Base-by-base conservation (phyloP, 163 green algal genomes). In the Scenedesmus sp. region DNA sequence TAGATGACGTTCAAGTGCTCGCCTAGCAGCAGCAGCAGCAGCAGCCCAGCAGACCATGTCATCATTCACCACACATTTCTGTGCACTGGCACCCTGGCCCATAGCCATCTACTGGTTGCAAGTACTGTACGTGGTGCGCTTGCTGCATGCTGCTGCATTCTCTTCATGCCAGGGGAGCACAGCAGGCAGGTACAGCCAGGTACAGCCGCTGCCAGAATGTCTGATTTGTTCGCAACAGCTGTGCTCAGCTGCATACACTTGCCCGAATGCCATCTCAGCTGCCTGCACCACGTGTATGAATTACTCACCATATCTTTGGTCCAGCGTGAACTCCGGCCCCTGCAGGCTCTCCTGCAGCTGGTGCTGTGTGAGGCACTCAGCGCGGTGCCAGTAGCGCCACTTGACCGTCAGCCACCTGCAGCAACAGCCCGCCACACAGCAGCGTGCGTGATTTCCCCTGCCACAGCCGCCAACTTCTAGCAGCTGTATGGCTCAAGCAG, bases 1-100 rank as follows among this genome's bases (percentile, higher is more conserved):
- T 93, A 96, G 7, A 96, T 92, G 3, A 93, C 60, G 83, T 94
- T 94, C 81, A 96, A 74, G 81, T 94, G 92, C 88, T 95, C 84
- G 59, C 93, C 87, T 91, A 52, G 70, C 70, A 79, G 70, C 23
- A 79, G 23, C 70, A 79, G 67, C 12, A n/a, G 52, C 82, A 46
- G 56, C 8, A 74, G 18, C 73, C 12, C 77, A 85, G 70, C 23
- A 52, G 70, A 79, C 1, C 46, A 84, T 57, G n/a, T n/a, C n/a
- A n/a, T n/a, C n/a, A n/a, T n/a, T n/a, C n/a, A n/a, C n/a, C n/a
- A n/a, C 34, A 46, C 34, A 46, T 46, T 46, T 46, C 34, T 0
- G 34, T 46, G 34, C 34, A 46, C 34, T 46, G 34, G n/a, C n/a
- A n/a, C n/a, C n/a, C n/a, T n/a, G n/a, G n/a, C n/a, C n/a, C n/a